Percentiles rank a stretch among this genome's conserved stretches.
Evolutionary conservation across 306 rosid species (phyloP).

Genomic region (Malus asiatica): DNA sequence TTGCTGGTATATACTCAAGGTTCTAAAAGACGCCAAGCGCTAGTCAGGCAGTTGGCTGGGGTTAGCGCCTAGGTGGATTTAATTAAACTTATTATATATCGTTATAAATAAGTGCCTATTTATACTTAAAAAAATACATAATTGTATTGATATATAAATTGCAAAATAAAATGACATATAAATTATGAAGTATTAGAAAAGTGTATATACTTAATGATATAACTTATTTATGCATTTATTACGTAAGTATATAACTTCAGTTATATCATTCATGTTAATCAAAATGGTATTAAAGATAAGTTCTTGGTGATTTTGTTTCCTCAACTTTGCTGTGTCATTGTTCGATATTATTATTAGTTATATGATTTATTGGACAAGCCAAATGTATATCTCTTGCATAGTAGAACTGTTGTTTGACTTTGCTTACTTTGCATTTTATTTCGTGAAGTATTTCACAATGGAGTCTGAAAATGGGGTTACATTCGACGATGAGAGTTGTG

Average conservation of each 20-base stretch:
- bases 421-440: not conserved
- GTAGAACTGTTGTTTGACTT: not conserved
- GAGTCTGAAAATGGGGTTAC: slow-evolving; percentile 58
- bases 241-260: not conserved
- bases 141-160: no score
- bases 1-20: not conserved
- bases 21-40: no score
- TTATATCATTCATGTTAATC: not conserved
- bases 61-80: no score
- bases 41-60: no score
- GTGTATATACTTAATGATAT: no score
- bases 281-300: not conserved
- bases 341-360: not conserved
- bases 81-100: no score
- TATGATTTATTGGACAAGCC: not conserved
- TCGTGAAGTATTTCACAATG: slow-evolving; percentile 35
- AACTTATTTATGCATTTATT: no score
- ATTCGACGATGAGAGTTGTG: slow-evolving; percentile 67
- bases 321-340: not conserved
- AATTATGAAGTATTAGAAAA: no score
- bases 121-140: no score
- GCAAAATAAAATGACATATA: no score
- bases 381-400: not conserved
- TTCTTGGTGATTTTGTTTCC: not conserved
- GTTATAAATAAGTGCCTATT: no score